phyloP scores from a whole-genome alignment of 768 basidiomycete genomes.

The Naganishia onofrii region DNA sequence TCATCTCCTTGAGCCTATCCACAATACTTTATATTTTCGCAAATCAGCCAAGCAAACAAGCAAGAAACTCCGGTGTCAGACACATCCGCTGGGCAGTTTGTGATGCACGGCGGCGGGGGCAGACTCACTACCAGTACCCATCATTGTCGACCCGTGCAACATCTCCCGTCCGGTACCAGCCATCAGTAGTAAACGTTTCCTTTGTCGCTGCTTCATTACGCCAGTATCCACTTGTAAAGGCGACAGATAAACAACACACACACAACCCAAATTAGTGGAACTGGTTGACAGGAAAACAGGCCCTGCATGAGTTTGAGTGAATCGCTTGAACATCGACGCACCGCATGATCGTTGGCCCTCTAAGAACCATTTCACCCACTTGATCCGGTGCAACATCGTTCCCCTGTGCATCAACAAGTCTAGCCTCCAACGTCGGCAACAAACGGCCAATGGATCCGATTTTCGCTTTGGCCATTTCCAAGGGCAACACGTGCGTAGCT shows the following conservation, averaged over 20 bases:
- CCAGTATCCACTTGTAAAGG: slow-evolving; percentile 61
- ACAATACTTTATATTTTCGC: slow-evolving; percentile 39
- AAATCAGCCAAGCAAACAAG: no score
- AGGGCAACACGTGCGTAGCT: slow-evolving; percentile 34
- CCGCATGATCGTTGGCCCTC: slow-evolving; percentile 79
- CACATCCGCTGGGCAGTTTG: no score
- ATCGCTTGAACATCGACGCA: not conserved
- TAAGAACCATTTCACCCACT: slow-evolving; percentile 75
- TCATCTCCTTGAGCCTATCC: slow-evolving; percentile 54
- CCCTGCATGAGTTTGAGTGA: no score
- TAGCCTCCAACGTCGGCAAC: slow-evolving; percentile 71
- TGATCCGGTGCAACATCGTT: slow-evolving; percentile 58
- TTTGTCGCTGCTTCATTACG: slow-evolving; percentile 69
- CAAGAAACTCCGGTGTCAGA: no score
- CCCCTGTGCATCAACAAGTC: slow-evolving; percentile 63
- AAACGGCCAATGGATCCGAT: slow-evolving; percentile 67
- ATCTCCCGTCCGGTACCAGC: slow-evolving; percentile 91
- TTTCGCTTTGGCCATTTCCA: slow-evolving; percentile 57
- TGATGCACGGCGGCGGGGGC: no score
- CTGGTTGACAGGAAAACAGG: no score
- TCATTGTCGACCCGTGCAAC: slow-evolving; percentile 66
- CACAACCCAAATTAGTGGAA: slow-evolving; percentile 8
- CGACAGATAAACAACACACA: no score
- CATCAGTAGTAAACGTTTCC: slow-evolving; percentile 62
- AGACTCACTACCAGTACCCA: slow-evolving; percentile 72